Conservation (phyloP, 1,284 basidiomycete genomes). For the Ceratobasidium sp. region DNA sequence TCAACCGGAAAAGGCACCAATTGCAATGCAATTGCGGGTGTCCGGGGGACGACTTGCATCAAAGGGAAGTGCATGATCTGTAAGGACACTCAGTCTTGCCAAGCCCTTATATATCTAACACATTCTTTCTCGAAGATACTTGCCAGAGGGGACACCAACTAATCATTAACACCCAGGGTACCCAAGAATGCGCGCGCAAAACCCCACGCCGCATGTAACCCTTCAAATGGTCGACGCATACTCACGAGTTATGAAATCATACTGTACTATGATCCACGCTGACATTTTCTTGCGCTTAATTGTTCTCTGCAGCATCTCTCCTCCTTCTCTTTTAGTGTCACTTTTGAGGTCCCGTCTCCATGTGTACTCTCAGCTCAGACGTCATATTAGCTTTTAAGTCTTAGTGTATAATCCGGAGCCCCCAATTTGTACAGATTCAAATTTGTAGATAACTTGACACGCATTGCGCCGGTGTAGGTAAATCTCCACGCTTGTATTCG, state of each 20-base stretch:
- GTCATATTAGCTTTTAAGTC: neutral
- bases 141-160: constrained; percentile 33
- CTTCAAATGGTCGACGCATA: neutral
- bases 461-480: neutral
- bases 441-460: neutral
- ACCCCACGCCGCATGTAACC: constrained; percentile 24
- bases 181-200: constrained; percentile 29
- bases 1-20: constrained; percentile 8
- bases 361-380: neutral
- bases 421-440: neutral
- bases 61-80: constrained; percentile 38
- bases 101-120: neutral
- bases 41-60: constrained; percentile 22
- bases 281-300: no score
- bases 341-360: no score
- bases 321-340: no score
- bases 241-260: neutral
- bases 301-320: neutral
- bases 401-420: neutral
- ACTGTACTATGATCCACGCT: neutral
- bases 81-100: neutral
- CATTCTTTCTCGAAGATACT: constrained; percentile 2
- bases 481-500: neutral
- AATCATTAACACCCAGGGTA: constrained; percentile 2
- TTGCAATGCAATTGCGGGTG: constrained; percentile 17